Base-by-base conservation (phyloP, 257 asterid genomes). In the Scutellaria baicalensis region DNA sequence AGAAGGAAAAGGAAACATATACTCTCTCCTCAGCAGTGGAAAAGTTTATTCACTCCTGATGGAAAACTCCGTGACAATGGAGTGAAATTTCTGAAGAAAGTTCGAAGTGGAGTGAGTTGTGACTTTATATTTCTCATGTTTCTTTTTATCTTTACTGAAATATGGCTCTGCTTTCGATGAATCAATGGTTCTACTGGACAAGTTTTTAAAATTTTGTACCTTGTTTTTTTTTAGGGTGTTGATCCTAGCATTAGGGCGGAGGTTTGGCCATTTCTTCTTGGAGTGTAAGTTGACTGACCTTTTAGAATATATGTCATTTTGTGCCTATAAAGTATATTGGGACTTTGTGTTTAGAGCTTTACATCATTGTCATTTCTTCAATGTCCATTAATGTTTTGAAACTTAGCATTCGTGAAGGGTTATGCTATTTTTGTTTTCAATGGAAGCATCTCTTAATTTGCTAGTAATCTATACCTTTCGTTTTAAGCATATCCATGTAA, bases 231-330 rank as follows among this genome's bases (percentile, higher is more conserved):
- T 80, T 75, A 93, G 98, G 98, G 98, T 56, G 87, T 86, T 68
- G 95, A 93, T 81, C 91, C 96, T 69, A 84, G 86, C 80, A 93
- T 93, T 69, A 81, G 96, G 79, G 89, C 86, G 45, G 97, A 88
- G 81, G 96, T 88, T 60, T 90, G 98, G 97, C 96, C 98, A 48
- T 90, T 93, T 77, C 98, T 93, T 31, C 97, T 93, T 23, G 98
- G 97, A 85, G 96, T 88, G 98, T 90, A 87, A 86, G 96, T 81
- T 73, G 60, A 70, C 72, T 71, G 55, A 10, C 66, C 55, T 73
- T 62, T 58, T 66, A 35, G 55, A 51, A n/a, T 18, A 57, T 50
- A 54, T 7, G 36, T 27, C 51, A 9, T 36, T 47, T 56, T 43
- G 65, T 54, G 79, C 48, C n/a, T 45, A 6, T 36, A 36, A 40